Evolutionary conservation across 1,139 yeast species (phyloP).

Genomic region (Yamadazyma jaroonii): DNA sequence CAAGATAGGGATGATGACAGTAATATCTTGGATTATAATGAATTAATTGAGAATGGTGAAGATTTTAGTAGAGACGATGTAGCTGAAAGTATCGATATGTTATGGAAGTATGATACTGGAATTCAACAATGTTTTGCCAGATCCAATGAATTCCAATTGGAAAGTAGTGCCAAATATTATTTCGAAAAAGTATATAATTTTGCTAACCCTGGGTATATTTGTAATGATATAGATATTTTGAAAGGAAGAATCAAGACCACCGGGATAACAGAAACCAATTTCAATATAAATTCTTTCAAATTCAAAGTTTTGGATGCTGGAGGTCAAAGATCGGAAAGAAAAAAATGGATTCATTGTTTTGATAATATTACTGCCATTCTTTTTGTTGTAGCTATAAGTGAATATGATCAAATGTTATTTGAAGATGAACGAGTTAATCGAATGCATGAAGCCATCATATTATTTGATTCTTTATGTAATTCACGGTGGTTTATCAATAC

Average conservation of each 20-base stretch:
- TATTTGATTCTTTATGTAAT: conserved; percentile 83
- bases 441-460: conserved; percentile 83
- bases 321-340: conserved; percentile 92
- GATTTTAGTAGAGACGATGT: conserved; percentile 36
- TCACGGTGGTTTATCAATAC: conserved; percentile 83
- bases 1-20: not conserved
- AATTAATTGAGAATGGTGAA: conserved; percentile 3
- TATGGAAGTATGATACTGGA: conserved; percentile 73
- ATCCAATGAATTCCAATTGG: conserved; percentile 78
- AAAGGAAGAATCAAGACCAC: conserved; percentile 93
- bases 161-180: conserved; percentile 75
- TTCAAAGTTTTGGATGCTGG: conserved; percentile 93
- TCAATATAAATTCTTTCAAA: conserved; percentile 62
- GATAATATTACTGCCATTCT: conserved; percentile 87
- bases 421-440: conserved; percentile 90
- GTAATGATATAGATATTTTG: conserved; percentile 79
- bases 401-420: conserved; percentile 86
- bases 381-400: conserved; percentile 89
- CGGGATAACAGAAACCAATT: conserved; percentile 87
- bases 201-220: conserved; percentile 62
- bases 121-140: conserved; percentile 58
- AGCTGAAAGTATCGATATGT: conserved; percentile 61
- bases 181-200: conserved; percentile 67
- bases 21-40: not conserved
- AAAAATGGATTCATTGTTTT: conserved; percentile 95